Base-by-base conservation (phyloP, 768 basidiomycete species). In the Rickenella mellea region DNA sequence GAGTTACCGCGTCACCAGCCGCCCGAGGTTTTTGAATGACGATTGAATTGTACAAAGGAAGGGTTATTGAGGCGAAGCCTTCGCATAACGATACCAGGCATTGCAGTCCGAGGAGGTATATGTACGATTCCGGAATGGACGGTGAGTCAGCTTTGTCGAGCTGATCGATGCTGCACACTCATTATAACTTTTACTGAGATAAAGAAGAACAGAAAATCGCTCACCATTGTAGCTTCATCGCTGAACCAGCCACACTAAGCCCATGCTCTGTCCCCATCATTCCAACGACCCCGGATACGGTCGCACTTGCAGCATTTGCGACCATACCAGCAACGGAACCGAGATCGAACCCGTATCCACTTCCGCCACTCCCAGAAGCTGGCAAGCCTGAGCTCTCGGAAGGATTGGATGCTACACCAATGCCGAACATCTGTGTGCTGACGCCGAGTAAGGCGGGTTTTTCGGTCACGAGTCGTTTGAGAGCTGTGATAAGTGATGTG, bases 131-230 rank as follows among this genome's bases (percentile, higher is more conserved):
- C 0, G 96, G 94, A 41, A 97, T 92, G 0, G 78, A 70, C 0
- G 96, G 96, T 0, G 92, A 79, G 51, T 99, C 96, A 0, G 90
- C 85, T 60, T 99, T 99, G 66, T 99, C 94, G 10, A 97, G 76
- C 59, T 98, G 96, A 57, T 99, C 94, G 51, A 99, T 97, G 57
- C 93, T 96, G 52, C 4, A 14, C 1, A 6, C 28, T 19, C 19
- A 15, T 4, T 6, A 27, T 0, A 17, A 10, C 17, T 17, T 2
- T 19, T 20, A 20, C 14, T 40, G 27, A 8, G n/a, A 39, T 27
- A 17, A 28, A n/a, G 25, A 10, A 35, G 19, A 25, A 26, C 29
- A 27, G 11, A 25, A 14, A 30, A 9, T 17, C 4, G 65, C 78
- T 30, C 46, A 92, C 92, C 93, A 91, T 59, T 92, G 89, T 20